Percentiles rank a stretch among this genome's conserved stretches.
phyloP scores from a whole-genome alignment of 331 rosid species.

The Dryas integrifolia region DNA sequence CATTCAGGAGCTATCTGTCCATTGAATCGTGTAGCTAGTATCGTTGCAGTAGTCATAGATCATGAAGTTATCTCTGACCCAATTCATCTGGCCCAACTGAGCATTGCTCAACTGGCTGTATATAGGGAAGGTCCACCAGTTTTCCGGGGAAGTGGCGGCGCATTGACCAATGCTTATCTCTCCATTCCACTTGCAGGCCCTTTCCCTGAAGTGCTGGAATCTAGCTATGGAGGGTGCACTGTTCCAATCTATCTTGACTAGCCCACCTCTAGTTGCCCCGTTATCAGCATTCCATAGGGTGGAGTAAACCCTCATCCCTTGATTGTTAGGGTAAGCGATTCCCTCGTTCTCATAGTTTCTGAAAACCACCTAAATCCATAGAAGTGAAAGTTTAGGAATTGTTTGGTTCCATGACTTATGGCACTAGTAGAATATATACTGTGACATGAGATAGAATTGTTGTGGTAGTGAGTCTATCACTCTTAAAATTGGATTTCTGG shows the following conservation, averaged over 20 bases:
- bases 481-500: too few relatives aligned
- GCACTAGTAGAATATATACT: background rate
- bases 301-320: slow-evolving; percentile 69
- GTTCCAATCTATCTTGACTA: slow-evolving; percentile 60
- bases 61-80: slow-evolving; percentile 57
- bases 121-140: slow-evolving; percentile 67
- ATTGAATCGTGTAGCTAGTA: slow-evolving; percentile 45
- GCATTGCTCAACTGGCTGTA: slow-evolving; percentile 39
- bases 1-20: slow-evolving; percentile 64
- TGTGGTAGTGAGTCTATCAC: background rate
- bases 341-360: slow-evolving; percentile 56
- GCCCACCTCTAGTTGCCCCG: slow-evolving; percentile 92
- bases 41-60: slow-evolving; percentile 83
- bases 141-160: slow-evolving; percentile 36
- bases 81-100: slow-evolving; percentile 43
- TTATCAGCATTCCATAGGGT: slow-evolving; percentile 76
- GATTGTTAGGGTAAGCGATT: slow-evolving; percentile 66
- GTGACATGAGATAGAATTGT: background rate
- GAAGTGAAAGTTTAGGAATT: background rate
- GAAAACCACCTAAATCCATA: slow-evolving; percentile 62
- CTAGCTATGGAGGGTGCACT: slow-evolving; percentile 66
- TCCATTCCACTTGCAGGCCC: slow-evolving; percentile 71
- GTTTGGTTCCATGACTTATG: slow-evolving; percentile 7
- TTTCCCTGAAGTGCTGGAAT: slow-evolving; percentile 50
- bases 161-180: slow-evolving; percentile 48